phyloP scores from a whole-genome alignment of 106 monocot species.

The Cymbidium sinense region DNA sequence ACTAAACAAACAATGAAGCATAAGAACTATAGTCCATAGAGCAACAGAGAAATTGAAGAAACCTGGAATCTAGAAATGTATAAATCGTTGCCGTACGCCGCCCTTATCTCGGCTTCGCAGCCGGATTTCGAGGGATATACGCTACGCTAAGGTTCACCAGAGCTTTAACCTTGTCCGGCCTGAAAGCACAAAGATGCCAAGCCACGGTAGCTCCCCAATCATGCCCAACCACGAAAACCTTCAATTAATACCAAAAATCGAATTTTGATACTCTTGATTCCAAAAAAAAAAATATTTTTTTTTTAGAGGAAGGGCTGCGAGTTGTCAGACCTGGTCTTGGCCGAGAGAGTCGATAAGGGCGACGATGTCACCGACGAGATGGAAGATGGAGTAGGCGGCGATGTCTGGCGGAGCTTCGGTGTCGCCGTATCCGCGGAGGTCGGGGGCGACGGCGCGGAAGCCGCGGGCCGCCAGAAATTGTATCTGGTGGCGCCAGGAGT shows the following conservation, averaged over 20 bases:
- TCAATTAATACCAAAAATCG: not conserved
- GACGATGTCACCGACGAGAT: constrained; percentile 17
- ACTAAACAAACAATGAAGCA: no score
- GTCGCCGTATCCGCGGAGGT: constrained; percentile 72
- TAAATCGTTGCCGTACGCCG: constrained; percentile 35
- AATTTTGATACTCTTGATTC: not conserved
- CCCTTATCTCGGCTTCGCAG: constrained; percentile 20
- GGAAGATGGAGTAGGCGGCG: constrained; percentile 13
- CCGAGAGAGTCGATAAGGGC: constrained; percentile 27
- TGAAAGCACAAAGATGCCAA: constrained; percentile 41
- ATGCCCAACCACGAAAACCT: constrained; percentile 64
- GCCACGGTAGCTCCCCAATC: constrained; percentile 63
- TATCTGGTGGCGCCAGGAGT: constrained; percentile 74
- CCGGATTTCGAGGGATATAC: constrained; percentile 23
- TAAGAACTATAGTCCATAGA: no score
- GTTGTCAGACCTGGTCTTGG: constrained; percentile 9
- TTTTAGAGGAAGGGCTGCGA: not conserved
- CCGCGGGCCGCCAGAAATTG: constrained; percentile 34
- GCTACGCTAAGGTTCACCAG: constrained; percentile 54
- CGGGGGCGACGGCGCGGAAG: constrained; percentile 51
- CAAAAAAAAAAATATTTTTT: not conserved
- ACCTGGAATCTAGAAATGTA: constrained; percentile 56
- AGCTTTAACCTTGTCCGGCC: constrained; percentile 45
- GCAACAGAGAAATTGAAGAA: no score
- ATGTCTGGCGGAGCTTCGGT: constrained; percentile 1